Base-by-base conservation (phyloP, 208 protist species). In the Angomonas ambiguus region DNA sequence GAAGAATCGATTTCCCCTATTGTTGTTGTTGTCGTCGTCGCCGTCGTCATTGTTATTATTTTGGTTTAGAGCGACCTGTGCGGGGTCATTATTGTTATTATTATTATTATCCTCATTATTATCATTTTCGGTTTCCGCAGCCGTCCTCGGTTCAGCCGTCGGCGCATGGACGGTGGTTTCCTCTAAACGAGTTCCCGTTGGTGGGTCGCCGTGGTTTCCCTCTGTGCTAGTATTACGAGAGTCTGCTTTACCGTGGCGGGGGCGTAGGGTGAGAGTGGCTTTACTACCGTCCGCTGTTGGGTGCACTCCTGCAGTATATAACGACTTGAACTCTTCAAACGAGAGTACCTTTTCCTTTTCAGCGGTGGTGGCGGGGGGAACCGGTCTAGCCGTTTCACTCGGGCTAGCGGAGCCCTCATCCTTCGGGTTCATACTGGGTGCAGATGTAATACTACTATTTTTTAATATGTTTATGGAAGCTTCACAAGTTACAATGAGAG, bases 281-380 rank as follows among this genome's bases (percentile, higher is more conserved):
- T 48, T 18, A 18, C 18, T 18, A 48, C 49, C n/a, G 49, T 16
- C n/a, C 5, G 22, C 49, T 8, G n/a, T 6, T 20, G n/a, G 49
- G 49, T 56, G 11, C n/a, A 11, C 6, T 20, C 11, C n/a, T 56
- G 49, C 5, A 30, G 49, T 5, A 41, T 74, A 67, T 27, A 62
- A 33, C n/a, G 24, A 18, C 38, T 57, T 74, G 56, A 74, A 74
- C 31, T 66, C 69, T 16, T 74, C 69, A 33, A 69, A 74, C 2
- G 62, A 66, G 8, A 72, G 68, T 16, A 60, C 31, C 13, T 35
- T 45, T 16, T 25, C 8, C 8, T 20, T 55, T 33, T 48, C 25
- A 57, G 0, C 28, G n/a, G n/a, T n/a, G n/a, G n/a, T n/a, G n/a
- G n/a, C n/a, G n/a, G n/a, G n/a, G n/a, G n/a, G n/a, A n/a, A n/a